Evolutionary conservation across 1,139 yeast genomes (phyloP).

Genomic region (Suhomyces wounanorum): DNA sequence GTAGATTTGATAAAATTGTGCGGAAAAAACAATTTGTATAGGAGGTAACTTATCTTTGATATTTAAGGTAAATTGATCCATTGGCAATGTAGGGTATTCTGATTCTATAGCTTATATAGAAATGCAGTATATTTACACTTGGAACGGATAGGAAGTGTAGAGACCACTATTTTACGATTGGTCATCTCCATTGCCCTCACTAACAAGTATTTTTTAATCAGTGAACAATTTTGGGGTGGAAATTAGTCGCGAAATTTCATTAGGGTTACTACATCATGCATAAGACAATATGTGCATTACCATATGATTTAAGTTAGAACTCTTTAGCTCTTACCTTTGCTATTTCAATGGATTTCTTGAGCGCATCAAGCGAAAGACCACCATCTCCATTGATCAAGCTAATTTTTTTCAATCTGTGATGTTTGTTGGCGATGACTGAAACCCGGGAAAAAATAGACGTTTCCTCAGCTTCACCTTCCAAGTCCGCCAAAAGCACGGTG

Average conservation of each 20-base stretch:
- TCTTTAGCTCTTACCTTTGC: conserved; percentile 34
- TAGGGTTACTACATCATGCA: neutral
- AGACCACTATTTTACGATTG: too few relatives aligned
- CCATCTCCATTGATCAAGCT: conserved; percentile 20
- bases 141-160: too few relatives aligned
- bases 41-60: too few relatives aligned
- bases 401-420: conserved; percentile 19
- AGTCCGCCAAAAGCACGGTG: conserved; percentile 57
- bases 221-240: neutral
- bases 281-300: conserved; percentile 1
- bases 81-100: too few relatives aligned
- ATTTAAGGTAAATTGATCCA: too few relatives aligned
- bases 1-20: too few relatives aligned
- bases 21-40: too few relatives aligned
- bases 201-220: neutral
- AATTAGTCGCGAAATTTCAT: neutral
- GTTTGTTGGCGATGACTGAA: conserved; percentile 33
- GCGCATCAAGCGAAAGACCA: conserved; percentile 47
- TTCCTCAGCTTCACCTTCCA: conserved; percentile 84
- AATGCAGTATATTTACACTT: too few relatives aligned
- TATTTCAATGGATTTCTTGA: conserved; percentile 47
- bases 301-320: conserved; percentile 1
- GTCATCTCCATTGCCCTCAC: too few relatives aligned
- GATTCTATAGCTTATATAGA: neutral
- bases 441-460: conserved; percentile 46